These are phyloP conservation scores for Fusarium sp. DNA, from an alignment of 2,329 filamentous ascomycete species.

Conservation along the genomic window DNA sequence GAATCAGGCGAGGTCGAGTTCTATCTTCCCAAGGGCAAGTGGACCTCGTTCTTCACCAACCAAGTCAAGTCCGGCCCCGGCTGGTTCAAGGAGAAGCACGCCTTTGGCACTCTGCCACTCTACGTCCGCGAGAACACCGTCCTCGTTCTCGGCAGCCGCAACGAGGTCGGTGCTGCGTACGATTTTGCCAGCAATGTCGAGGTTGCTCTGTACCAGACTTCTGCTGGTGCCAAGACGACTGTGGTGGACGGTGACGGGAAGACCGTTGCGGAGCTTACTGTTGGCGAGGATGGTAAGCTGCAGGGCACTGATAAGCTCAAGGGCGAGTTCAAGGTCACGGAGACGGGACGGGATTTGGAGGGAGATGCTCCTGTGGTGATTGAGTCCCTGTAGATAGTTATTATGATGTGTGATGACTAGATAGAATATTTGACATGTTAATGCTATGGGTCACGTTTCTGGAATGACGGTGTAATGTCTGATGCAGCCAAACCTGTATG, in stretches of 20 bases:
- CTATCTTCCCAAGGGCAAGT: conserved; percentile 64
- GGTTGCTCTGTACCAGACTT: conserved; percentile 56
- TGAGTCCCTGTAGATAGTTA: conserved; percentile 30
- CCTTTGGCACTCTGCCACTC: conserved; percentile 66
- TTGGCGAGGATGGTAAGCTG: conserved; percentile 53
- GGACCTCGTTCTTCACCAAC: conserved; percentile 60
- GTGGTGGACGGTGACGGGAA: conserved; percentile 56
- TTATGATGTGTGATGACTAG: neutral
- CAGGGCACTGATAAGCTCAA: conserved; percentile 52
- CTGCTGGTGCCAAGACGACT: conserved; percentile 52
- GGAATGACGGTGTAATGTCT: too few relatives aligned
- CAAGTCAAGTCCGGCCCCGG: conserved; percentile 59
- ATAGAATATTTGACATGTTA: neutral
- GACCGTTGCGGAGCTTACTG: conserved; percentile 51
- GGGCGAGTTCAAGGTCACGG: conserved; percentile 46
- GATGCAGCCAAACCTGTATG: too few relatives aligned
- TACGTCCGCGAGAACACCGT: conserved; percentile 65
- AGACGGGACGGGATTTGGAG: conserved; percentile 39
- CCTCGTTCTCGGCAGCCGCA: conserved; percentile 55
- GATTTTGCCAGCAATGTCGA: conserved; percentile 59
- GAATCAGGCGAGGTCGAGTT: conserved; percentile 71
- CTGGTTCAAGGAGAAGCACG: conserved; percentile 69
- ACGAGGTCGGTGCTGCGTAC: conserved; percentile 55
- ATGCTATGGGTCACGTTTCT: neutral
- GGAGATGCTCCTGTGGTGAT: conserved; percentile 44